These are phyloP conservation scores for Hypocreales sp. DNA, from an alignment of 2,329 filamentous ascomycete genomes.

Conservation along the genomic window DNA sequence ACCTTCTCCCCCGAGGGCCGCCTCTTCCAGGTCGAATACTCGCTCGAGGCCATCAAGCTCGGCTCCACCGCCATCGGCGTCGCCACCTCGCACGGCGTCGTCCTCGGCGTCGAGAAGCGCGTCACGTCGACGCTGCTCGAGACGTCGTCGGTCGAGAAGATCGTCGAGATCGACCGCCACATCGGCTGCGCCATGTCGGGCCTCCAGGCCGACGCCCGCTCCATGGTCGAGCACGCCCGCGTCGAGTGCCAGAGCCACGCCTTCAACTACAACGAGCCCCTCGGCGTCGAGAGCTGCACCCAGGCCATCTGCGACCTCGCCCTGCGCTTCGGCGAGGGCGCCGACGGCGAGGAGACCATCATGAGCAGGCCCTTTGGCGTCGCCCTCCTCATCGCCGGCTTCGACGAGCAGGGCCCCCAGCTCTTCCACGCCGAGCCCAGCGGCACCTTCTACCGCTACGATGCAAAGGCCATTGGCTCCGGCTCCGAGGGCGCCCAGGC, in stretches of 20 bases:
- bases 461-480: slow-evolving; percentile 96
- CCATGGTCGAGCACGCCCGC: slow-evolving; percentile 95
- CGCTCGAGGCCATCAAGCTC: slow-evolving; percentile 98
- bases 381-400: slow-evolving; percentile 87
- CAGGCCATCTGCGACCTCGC: slow-evolving; percentile 98
- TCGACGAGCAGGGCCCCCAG: slow-evolving; percentile 91
- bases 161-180: slow-evolving; percentile 97
- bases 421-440: slow-evolving; percentile 97
- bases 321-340: slow-evolving; percentile 89
- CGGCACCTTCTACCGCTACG: slow-evolving; percentile 97
- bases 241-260: slow-evolving; percentile 94
- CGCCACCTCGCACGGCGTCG: slow-evolving; percentile 84
- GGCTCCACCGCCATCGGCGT: slow-evolving; percentile 97
- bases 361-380: slow-evolving; percentile 98
- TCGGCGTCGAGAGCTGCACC: slow-evolving; percentile 93
- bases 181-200: slow-evolving; percentile 99
- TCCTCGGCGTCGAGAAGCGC: slow-evolving; percentile 97
- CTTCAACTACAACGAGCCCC: slow-evolving; percentile 94
- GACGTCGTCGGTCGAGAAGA: slow-evolving; percentile 97
- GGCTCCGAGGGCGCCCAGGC: slow-evolving; percentile 95
- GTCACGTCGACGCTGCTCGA: slow-evolving; percentile 95
- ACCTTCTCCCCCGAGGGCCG: slow-evolving; percentile 99
- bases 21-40: slow-evolving; percentile 99
- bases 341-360: slow-evolving; percentile 94
- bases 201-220: slow-evolving; percentile 90